A percentile compares a stretch with the other conserved stretches of the same genome.
These are phyloP conservation scores for Colletotrichum chrysophilum DNA, from an alignment of 2,329 filamentous ascomycete genomes.

Conservation along the genomic window DNA sequence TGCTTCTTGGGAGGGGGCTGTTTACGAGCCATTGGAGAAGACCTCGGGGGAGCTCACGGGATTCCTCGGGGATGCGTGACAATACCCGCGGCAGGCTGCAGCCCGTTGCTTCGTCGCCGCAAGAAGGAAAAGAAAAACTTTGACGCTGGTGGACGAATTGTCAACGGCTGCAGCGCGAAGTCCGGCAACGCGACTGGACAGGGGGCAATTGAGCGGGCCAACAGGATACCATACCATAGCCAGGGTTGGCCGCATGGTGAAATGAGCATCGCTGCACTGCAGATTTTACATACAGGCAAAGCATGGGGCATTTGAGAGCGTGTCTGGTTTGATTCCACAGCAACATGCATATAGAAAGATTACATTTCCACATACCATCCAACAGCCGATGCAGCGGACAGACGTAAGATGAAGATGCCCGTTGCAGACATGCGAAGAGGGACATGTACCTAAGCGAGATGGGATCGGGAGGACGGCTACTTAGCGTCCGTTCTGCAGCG, in stretches of 20 bases:
- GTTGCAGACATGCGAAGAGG: not conserved
- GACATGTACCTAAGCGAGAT: not conserved
- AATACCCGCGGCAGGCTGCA: not conserved
- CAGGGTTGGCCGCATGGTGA: not conserved
- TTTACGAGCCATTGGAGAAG: not conserved
- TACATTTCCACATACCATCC: not conserved
- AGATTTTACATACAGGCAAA: not conserved
- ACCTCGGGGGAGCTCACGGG: not conserved
- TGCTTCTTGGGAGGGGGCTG: not conserved
- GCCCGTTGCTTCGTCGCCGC: not conserved
- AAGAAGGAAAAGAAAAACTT: not conserved
- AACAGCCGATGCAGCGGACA: not conserved
- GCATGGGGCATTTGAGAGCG: conserved; percentile 7
- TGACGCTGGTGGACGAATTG: not conserved
- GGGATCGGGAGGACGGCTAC: not conserved
- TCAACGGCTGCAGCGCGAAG: not conserved
- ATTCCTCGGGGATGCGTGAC: not conserved
- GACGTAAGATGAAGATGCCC: not conserved
- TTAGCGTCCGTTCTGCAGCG: not conserved
- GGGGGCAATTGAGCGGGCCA: not conserved
- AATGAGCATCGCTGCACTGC: not conserved
- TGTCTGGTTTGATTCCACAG: conserved; percentile 4
- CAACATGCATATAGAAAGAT: not conserved
- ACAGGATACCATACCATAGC: not conserved
- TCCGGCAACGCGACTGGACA: not conserved